These are phyloP conservation scores for Polymyxa betae DNA, from an alignment of 208 protist species.

Conservation along the genomic window DNA sequence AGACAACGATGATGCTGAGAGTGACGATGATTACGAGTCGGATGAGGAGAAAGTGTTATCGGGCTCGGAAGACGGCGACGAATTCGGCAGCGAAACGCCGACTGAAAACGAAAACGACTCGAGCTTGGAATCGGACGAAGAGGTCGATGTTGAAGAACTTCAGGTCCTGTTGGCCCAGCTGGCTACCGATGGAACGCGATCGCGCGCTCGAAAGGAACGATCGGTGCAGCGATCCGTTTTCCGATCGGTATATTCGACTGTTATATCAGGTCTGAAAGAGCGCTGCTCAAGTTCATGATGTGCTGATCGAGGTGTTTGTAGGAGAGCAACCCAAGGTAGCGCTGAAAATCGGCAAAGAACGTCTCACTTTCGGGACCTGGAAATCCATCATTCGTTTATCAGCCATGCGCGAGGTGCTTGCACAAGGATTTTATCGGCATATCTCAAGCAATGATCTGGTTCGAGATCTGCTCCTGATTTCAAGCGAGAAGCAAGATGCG, in stretches of 20 bases:
- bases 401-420: background rate
- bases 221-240: background rate
- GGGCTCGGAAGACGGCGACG: background rate
- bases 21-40: background rate
- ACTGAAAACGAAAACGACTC: background rate
- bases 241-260: background rate
- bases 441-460: constrained; percentile 11
- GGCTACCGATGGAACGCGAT: background rate
- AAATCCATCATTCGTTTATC: background rate
- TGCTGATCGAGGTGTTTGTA: too few relatives aligned
- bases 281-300: too few relatives aligned
- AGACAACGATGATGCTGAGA: background rate
- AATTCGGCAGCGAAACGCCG: background rate
- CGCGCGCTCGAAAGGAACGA: background rate
- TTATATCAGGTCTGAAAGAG: too few relatives aligned
- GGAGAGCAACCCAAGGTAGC: background rate
- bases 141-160: background rate
- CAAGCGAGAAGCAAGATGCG: too few relatives aligned
- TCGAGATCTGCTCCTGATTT: background rate
- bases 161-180: background rate
- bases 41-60: too few relatives aligned
- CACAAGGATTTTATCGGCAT: background rate
- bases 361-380: background rate
- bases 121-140: background rate
- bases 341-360: background rate